Evolutionary conservation across 2,329 filamentous ascomycete genomes (phyloP), one percentile per base, ranked within the genome.

Genomic region (Colletotrichum truncatum): DNA sequence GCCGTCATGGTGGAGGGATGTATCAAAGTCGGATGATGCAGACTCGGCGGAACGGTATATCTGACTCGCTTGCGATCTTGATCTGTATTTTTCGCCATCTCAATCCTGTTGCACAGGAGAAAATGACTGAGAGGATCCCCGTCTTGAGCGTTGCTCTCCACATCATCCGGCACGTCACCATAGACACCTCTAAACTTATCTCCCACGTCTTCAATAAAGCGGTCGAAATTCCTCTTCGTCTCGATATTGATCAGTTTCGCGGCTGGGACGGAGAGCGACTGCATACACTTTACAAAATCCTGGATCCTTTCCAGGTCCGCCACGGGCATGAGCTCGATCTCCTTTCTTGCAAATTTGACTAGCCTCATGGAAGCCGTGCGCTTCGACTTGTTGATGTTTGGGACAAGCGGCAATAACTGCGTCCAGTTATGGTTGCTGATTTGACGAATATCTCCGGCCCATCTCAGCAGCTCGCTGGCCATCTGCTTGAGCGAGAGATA

Each of bases 281-380:
- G n/a, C 6, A 46, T 18, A 6, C 26, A 14, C 6, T 11, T 12
- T 9, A 56, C 38, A 0, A 25, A 45, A 12, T 46, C 23, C 18
- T 53, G 21, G 18, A 64, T 32, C 2, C 12, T 14, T 3, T 38
- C 36, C 14, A 64, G 5, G 6, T 52, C 36, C 2, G 23, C 51
- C 10, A 11, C 28, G 3, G 45, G 36, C 48, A 67, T 18, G 14
- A 59, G 38, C 7, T 36, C 25, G 4, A 68, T 56, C 38, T 68
- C 67, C 16, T 26, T 60, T 7, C 56, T 46, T 14, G 60, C 67
- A 16, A 65, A 21, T 12, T 45, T 55, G n/a, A 60, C 26, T 16
- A 67, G 10, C 7, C 51, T 11, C 21, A n/a, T 10, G 16, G 64
- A 65, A 2, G 12, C 30, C 4, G 60, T 49, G 11, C 64, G 49